phyloP scores from a whole-genome alignment of 2,329 filamentous ascomycete genomes.

The Alternaria longipes region DNA sequence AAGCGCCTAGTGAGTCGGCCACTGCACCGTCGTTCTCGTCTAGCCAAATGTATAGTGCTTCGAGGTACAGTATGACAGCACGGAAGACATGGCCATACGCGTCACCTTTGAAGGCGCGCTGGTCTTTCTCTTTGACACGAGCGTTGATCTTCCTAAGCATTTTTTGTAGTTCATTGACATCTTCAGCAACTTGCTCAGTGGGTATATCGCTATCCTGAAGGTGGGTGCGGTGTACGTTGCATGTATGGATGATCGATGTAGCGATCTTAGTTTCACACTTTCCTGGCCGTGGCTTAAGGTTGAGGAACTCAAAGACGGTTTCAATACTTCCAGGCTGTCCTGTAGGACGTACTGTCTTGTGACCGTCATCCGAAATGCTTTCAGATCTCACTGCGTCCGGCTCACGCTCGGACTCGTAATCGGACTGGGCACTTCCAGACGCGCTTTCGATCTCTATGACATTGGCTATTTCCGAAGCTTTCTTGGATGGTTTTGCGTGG shows the following conservation, averaged over 20 bases:
- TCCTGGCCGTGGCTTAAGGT: constrained; percentile 26
- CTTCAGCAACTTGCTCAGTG: constrained; percentile 17
- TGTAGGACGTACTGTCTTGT: neutral
- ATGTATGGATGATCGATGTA: constrained; percentile 20
- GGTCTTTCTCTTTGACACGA: constrained; percentile 11
- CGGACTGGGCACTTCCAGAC: too few relatives aligned
- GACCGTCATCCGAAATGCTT: constrained; percentile 3
- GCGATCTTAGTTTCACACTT: constrained; percentile 30
- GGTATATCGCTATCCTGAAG: constrained; percentile 17
- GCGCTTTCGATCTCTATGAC: neutral
- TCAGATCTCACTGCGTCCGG: constrained; percentile 9
- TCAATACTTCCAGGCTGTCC: constrained; percentile 20
- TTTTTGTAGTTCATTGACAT: constrained; percentile 11
- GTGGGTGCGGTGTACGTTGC: constrained; percentile 10
- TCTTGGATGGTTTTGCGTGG: neutral
- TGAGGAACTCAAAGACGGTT: constrained; percentile 33
- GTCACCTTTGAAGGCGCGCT: constrained; percentile 35
- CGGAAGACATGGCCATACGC: constrained; percentile 41
- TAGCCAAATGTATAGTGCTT: constrained; percentile 29
- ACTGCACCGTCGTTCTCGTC: constrained; percentile 9
- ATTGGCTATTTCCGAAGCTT: neutral
- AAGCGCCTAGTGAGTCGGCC: constrained; percentile 19
- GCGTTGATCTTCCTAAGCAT: constrained; percentile 16
- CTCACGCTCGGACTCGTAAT: neutral
- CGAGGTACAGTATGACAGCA: constrained; percentile 24